Base-by-base conservation (phyloP, 495 filamentous ascomycete species). In the Poronia punctata region DNA sequence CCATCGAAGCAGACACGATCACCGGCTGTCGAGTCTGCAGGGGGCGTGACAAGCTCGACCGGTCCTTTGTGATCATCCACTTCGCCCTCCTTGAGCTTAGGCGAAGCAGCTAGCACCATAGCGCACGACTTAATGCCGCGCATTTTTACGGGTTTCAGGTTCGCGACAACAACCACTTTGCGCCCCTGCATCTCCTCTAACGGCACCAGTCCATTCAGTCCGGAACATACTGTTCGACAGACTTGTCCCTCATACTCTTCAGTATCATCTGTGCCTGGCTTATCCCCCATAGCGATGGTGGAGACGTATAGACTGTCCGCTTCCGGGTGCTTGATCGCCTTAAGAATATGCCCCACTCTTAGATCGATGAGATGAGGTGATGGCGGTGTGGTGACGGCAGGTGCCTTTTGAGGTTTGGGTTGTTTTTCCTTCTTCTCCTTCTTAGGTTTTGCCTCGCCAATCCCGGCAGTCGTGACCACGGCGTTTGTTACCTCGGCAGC, bases 121-220 rank as follows among this genome's bases (percentile, higher is more conserved):
- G 92, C 92, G 24, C 70, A 76, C 33, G 85, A 92, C 70, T 95
- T 95, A 67, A 98, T 84, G 41, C 93, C 90, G 25, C 93, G 82
- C 92, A 98, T 97, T 53, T 90, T 96, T 49, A 95, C 92, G 8
- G 92, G 92, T 75, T 98, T 98, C 52, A 98, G 72, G 63, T 98
- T 98, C 71, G 87, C 93, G 16, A 98, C 88, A 8, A 86, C 84
- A 28, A 97, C 78, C 32, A 98, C 86, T 71, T 90, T 94, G 53
- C 93, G 83, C 54, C 75, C 79, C 62, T 98, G 92, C 93, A 98
- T 95, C 64, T 94, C 88, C 64, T 80, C 86, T 36, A 98, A 72
- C 0, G 92, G 92, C 2, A 98, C 64, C 12, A 97, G 74, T 1
- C 93, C 93, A 62, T 95, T 95, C 43, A 98, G 69, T 17, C 92